Evolutionary conservation across 176 grass and related monocot genomes (phyloP).

Genomic region (Zoysia pacifica): DNA sequence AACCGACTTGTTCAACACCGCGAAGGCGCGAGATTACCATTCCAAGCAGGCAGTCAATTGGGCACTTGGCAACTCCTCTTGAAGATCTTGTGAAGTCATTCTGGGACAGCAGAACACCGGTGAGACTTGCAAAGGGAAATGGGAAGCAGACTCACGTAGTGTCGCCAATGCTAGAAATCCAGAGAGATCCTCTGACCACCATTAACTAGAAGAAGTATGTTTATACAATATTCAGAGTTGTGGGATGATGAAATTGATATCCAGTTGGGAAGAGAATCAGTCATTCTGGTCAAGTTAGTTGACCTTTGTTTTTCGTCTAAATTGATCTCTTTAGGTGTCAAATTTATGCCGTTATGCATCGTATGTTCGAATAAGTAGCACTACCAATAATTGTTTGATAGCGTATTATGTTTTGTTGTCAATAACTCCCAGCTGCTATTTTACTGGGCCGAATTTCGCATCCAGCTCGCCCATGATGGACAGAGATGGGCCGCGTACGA

Average conservation of each 20-base stretch:
- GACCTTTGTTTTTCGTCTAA: neutral
- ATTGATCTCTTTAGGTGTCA: neutral
- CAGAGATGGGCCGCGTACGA: too few relatives aligned
- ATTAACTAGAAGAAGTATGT: constrained; percentile 50
- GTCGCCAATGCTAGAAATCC: constrained; percentile 30
- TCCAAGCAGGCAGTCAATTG: constrained; percentile 57
- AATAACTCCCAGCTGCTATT: too few relatives aligned
- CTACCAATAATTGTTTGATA: too few relatives aligned
- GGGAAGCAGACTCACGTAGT: constrained; percentile 25
- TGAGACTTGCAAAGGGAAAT: constrained; percentile 46
- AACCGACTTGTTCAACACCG: constrained; percentile 66
- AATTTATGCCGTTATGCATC: too few relatives aligned
- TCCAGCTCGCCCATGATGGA: too few relatives aligned
- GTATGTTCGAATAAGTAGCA: too few relatives aligned
- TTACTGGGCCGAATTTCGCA: too few relatives aligned
- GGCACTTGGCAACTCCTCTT: constrained; percentile 54
- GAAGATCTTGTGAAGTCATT: constrained; percentile 68
- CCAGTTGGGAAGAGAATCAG: neutral
- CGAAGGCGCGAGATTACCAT: constrained; percentile 46
- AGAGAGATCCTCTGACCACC: constrained; percentile 62
- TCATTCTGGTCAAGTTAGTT: neutral
- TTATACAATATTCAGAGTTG: neutral
- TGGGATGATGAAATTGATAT: neutral
- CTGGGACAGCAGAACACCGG: constrained; percentile 50
- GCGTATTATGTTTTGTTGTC: too few relatives aligned